Conservation (phyloP, 192 early-diverging fungal species). For the Rhizophagus prolifer region DNA sequence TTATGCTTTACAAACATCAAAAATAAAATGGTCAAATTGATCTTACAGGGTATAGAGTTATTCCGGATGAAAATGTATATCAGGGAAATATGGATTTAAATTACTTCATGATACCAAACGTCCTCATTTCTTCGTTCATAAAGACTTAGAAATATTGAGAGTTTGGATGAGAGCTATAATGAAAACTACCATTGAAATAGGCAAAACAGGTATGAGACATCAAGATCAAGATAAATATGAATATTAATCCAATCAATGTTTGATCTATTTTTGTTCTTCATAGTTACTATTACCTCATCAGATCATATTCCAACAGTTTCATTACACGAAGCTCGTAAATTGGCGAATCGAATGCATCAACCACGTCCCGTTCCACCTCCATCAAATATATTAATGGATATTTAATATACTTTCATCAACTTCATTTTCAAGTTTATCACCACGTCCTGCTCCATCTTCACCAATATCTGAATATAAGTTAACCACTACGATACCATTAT, state of each 20-base stretch:
- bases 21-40: constrained; percentile 60
- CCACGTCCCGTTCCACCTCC: neutral
- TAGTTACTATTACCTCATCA: constrained; percentile 59
- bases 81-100: constrained; percentile 64
- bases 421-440: neutral
- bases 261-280: too few species aligned
- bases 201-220: constrained; percentile 38
- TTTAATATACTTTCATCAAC: too few species aligned
- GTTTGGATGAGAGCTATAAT: constrained; percentile 61
- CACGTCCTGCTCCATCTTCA: too few species aligned
- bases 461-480: neutral
- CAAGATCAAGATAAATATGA: too few species aligned
- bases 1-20: neutral
- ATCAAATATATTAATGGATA: neutral
- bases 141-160: constrained; percentile 50
- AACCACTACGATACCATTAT: neutral
- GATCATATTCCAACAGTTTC: constrained; percentile 57
- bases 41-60: constrained; percentile 58
- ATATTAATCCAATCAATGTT: too few species aligned
- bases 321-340: constrained; percentile 51
- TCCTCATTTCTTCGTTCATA: constrained; percentile 60
- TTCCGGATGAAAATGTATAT: constrained; percentile 58
- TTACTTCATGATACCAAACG: constrained; percentile 55
- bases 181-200: constrained; percentile 61
- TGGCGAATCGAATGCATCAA: constrained; percentile 12